phyloP scores from a whole-genome alignment of 148 eudicot species.

The Diospyros kaki region DNA sequence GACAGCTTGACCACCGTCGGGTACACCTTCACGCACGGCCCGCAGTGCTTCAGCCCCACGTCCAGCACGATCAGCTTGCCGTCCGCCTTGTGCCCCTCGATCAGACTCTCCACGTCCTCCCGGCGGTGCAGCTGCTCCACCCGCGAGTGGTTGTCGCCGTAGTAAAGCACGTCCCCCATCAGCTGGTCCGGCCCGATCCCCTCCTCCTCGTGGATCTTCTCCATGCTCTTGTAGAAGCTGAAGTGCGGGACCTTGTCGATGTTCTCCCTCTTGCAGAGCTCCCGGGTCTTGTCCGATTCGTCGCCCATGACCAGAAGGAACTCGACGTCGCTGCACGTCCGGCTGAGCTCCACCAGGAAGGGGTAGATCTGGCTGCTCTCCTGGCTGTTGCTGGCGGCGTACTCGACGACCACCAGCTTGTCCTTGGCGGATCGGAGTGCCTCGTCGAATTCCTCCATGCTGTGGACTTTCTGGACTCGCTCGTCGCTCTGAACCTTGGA shows the following conservation, averaged over 20 bases:
- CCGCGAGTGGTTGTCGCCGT: conserved; percentile 73
- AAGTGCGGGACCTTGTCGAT: conserved; percentile 75
- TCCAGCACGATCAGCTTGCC: conserved; percentile 69
- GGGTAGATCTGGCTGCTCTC: conserved; percentile 72
- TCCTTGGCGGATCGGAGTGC: conserved; percentile 59
- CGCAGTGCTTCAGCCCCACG: conserved; percentile 90
- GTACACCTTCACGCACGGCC: conserved; percentile 96
- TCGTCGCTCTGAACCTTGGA: conserved; percentile 26
- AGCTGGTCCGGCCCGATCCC: conserved; percentile 73
- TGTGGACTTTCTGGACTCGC: conserved; percentile 59
- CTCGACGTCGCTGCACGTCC: conserved; percentile 73
- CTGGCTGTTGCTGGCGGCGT: conserved; percentile 48
- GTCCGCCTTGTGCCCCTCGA: conserved; percentile 47
- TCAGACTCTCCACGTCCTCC: conserved; percentile 64
- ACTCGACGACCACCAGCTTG: conserved; percentile 84
- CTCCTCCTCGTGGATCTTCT: conserved; percentile 84
- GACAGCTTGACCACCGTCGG: conserved; percentile 93
- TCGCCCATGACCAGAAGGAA: conserved; percentile 85
- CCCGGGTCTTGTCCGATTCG: conserved; percentile 52
- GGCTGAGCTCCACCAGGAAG: conserved; percentile 78
- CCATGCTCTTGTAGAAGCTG: conserved; percentile 79
- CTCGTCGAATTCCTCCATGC: conserved; percentile 58
- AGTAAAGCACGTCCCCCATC: conserved; percentile 77
- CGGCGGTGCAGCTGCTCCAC: conserved; percentile 76
- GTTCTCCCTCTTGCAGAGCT: conserved; percentile 57